Evolutionary conservation across 2,329 filamentous ascomycete genomes (phyloP).

Genomic region (Keithomyces neogunnii): DNA sequence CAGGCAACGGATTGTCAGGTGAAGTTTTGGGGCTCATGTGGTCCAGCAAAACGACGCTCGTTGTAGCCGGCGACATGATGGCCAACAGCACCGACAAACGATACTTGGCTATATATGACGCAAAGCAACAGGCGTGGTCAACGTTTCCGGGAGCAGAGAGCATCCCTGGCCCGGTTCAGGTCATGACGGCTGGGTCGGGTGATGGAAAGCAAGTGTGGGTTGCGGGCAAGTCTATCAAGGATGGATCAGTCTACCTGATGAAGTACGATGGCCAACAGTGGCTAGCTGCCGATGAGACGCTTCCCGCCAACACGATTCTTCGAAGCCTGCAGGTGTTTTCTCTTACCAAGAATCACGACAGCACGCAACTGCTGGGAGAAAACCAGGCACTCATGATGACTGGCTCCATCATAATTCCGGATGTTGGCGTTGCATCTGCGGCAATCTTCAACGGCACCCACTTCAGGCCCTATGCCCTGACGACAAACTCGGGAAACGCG

Average conservation of each 20-base stretch:
- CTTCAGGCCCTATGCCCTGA: slow-evolving; percentile 72
- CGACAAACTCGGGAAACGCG: slow-evolving; percentile 55
- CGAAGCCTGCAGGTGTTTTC: slow-evolving; percentile 75
- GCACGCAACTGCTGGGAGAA: slow-evolving; percentile 53
- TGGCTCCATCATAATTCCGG: slow-evolving; percentile 68
- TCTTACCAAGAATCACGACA: slow-evolving; percentile 58
- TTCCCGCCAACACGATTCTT: slow-evolving; percentile 60
- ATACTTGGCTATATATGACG: slow-evolving; percentile 66
- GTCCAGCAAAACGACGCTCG: slow-evolving; percentile 60
- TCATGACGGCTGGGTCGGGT: slow-evolving; percentile 64
- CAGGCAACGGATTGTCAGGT: slow-evolving; percentile 64
- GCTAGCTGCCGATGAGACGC: slow-evolving; percentile 52
- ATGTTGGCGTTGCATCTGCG: slow-evolving; percentile 74
- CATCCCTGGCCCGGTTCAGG: slow-evolving; percentile 73
- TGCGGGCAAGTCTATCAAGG: slow-evolving; percentile 55
- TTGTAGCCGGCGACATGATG: slow-evolving; percentile 70
- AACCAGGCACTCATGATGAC: slow-evolving; percentile 72
- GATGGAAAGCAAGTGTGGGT: slow-evolving; percentile 74
- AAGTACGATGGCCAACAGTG: slow-evolving; percentile 72
- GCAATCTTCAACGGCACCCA: slow-evolving; percentile 79
- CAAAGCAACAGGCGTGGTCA: slow-evolving; percentile 58
- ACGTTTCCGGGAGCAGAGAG: slow-evolving; percentile 50
- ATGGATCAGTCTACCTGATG: slow-evolving; percentile 67
- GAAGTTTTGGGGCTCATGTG: slow-evolving; percentile 66
- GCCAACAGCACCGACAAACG: slow-evolving; percentile 53